Conservation (phyloP, 208 protist species). For the Acanthamoeba sp. region DNA sequence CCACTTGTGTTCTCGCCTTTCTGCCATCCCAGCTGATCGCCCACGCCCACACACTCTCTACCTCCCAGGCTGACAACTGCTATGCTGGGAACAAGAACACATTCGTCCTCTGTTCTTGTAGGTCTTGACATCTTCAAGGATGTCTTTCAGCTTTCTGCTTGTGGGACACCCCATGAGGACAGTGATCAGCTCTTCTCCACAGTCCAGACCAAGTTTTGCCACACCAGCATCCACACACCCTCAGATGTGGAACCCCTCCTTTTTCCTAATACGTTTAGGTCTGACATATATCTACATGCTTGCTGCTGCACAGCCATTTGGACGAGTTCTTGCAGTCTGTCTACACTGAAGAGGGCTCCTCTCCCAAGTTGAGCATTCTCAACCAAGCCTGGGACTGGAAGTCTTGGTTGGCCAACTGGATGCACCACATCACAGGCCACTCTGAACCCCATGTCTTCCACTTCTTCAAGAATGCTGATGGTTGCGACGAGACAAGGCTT, state of each 20-base stretch:
- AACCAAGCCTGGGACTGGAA: not conserved
- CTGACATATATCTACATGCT: not conserved
- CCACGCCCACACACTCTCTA: not conserved
- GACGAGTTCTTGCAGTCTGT: not conserved
- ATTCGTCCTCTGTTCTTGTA: not conserved
- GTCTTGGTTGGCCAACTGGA: not conserved
- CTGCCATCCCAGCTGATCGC: not conserved
- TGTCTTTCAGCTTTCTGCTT: conserved; percentile 22
- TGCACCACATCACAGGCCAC: not conserved
- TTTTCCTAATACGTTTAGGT: not conserved
- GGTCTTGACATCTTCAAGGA: not conserved
- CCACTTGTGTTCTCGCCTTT: not conserved
- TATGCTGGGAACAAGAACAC: conserved; percentile 25
- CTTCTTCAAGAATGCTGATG: not conserved
- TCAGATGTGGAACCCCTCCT: not conserved
- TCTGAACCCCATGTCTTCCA: conserved; percentile 4
- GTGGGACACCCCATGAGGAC: conserved; percentile 52
- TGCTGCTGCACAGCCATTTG: not conserved
- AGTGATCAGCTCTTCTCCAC: conserved; percentile 37
- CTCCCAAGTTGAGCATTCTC: not conserved
- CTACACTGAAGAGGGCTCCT: not conserved
- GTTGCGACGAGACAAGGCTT: too few species aligned
- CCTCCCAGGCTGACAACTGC: conserved; percentile 25
- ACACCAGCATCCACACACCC: not conserved
- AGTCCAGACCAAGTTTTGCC: not conserved